A percentile compares a stretch with the other conserved stretches of the same genome.
These are phyloP conservation scores for Lasiosphaeria ovina DNA, from an alignment of 495 filamentous ascomycete genomes.

Conservation along the genomic window DNA sequence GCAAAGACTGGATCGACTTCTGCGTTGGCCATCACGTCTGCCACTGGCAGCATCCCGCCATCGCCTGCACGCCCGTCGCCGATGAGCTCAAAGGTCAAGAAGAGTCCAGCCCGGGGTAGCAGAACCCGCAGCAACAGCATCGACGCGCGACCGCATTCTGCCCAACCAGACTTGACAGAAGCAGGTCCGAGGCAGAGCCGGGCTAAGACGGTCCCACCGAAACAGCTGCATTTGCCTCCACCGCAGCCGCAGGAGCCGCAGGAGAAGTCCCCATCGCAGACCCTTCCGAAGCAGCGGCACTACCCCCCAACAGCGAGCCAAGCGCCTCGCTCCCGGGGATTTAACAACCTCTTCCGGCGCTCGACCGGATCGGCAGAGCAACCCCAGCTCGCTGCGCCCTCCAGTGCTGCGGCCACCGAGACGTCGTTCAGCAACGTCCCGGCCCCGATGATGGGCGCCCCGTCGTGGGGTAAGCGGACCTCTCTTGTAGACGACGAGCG, in stretches of 20 bases:
- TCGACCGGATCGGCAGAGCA: conserved; percentile 29
- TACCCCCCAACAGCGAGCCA: conserved; percentile 46
- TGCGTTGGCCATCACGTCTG: neutral
- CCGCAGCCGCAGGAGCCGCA: conserved; percentile 16
- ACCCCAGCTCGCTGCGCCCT: conserved; percentile 14
- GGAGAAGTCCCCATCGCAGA: conserved; percentile 11
- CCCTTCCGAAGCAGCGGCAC: conserved; percentile 37
- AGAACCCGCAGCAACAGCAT: conserved; percentile 42
- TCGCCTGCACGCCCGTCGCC: conserved; percentile 22
- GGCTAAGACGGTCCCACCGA: conserved; percentile 33
- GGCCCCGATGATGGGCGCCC: conserved; percentile 26
- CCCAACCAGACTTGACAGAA: conserved; percentile 13
- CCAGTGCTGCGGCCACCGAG: conserved; percentile 36
- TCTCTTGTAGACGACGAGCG: conserved; percentile 30
- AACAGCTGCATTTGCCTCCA: conserved; percentile 23
- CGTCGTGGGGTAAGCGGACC: conserved; percentile 29
- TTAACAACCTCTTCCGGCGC: conserved; percentile 45
- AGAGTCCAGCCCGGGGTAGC: conserved; percentile 21
- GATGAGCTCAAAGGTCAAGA: conserved; percentile 27
- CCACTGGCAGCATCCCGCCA: conserved; percentile 12
- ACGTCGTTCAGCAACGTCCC: conserved; percentile 28
- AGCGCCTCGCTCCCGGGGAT: conserved; percentile 31
- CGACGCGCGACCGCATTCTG: conserved; percentile 22
- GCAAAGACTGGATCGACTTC: conserved; percentile 33
- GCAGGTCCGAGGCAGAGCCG: conserved; percentile 18